Evolutionary conservation across 768 basidiomycete genomes (phyloP), one percentile per base, ranked within the genome.

Genomic region (Tulasnella sp.): DNA sequence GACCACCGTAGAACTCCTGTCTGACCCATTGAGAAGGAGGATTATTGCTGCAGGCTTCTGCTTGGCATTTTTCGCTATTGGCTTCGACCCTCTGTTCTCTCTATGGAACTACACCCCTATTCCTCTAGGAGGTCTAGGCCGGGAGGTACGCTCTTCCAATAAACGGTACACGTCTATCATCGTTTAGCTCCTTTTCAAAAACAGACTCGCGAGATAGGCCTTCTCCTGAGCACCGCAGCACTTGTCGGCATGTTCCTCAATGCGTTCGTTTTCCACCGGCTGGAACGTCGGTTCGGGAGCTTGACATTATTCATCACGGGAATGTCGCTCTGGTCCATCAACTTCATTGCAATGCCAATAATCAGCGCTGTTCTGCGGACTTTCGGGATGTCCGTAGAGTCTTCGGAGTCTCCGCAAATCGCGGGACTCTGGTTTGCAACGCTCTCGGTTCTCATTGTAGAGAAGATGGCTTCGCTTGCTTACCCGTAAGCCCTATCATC

Each of bases 61-160:
- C 26, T 75, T 87, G 34, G 79, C 83, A 7, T 82, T 84, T 26
- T 87, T 74, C 81, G 29, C 80, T 8, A 86, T 86, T 1, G 83
- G 84, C 0, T 90, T 88, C 73, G 88, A 89, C 66, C 85, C 88
- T 19, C 84, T 88, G 11, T 90, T 90, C 75, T 87, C 88, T 11
- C 81, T 90, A 39, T 89, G 87, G 75, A 88, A 86, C 74, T 90
- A 88, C 77, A 87, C 89, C 16, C 82, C 87, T 17, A 78, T 89
- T 47, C 74, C 81, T 41, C 76, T 80, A 3, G 89, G 89, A 36
- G 89, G 89, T 0, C 80, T 90, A 16, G 87, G 89, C 76, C 82
- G 85, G 34, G 88, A 88, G 76, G 77, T 36, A 17, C 16, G 87
- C 29, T 9, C 41, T 70, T n/a, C 42, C 11, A n/a, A 6, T 8